These are phyloP conservation scores for Penicillium paradoxum DNA, from an alignment of 495 filamentous ascomycete genomes.

Conservation along the genomic window DNA sequence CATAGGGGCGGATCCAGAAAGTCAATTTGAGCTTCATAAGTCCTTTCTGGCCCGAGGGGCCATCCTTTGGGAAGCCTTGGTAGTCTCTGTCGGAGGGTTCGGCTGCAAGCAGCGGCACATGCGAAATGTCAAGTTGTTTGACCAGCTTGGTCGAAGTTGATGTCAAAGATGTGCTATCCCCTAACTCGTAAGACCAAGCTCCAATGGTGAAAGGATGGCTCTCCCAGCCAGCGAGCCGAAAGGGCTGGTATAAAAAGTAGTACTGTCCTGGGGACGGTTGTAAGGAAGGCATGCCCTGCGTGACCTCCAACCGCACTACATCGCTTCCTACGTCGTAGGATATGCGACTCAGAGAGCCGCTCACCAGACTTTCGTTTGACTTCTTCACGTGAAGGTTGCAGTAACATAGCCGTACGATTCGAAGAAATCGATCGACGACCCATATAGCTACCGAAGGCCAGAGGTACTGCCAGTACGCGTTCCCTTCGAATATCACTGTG, in stretches of 20 bases:
- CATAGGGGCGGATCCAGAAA: conserved; percentile 46
- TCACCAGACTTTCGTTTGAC: conserved; percentile 13
- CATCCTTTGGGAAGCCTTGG: neutral
- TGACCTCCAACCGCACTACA: conserved; percentile 46
- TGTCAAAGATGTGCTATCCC: neutral
- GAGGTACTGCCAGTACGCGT: conserved; percentile 48
- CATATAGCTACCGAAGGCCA: conserved; percentile 50
- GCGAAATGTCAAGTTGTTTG: conserved; percentile 18
- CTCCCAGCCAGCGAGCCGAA: conserved; percentile 49
- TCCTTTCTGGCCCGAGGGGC: neutral
- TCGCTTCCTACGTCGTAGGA: conserved; percentile 45
- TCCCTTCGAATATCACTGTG: conserved; percentile 40
- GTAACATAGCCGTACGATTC: conserved; percentile 43
- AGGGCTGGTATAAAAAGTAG: conserved; percentile 53
- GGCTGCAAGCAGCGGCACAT: conserved; percentile 33
- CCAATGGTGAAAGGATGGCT: conserved; percentile 59
- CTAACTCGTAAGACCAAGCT: conserved; percentile 31
- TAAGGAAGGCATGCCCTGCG: conserved; percentile 27
- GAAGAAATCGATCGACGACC: conserved; percentile 46
- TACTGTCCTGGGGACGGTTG: conserved; percentile 46
- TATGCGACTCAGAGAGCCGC: conserved; percentile 30
- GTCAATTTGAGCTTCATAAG: conserved; percentile 18
- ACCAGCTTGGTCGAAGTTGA: neutral
- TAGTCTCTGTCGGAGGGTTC: neutral
- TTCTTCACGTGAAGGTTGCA: conserved; percentile 39